Evolutionary conservation across 495 filamentous ascomycete genomes (phyloP).

Genomic region (Neurospora sp.): DNA sequence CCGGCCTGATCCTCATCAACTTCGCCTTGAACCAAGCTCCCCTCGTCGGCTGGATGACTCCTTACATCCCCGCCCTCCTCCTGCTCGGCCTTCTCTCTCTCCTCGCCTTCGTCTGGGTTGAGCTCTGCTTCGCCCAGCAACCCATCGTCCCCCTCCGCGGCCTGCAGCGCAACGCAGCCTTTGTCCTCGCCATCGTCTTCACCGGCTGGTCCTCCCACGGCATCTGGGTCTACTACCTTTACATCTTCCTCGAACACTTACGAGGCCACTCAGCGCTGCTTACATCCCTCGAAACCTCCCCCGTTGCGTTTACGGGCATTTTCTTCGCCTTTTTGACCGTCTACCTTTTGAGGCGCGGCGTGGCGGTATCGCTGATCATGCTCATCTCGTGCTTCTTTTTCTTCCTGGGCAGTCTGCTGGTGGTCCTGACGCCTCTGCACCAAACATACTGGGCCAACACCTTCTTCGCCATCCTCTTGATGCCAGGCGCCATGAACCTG

Average conservation of each 20-base stretch:
- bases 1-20: constrained; percentile 46
- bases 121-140: constrained; percentile 24
- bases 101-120: constrained; percentile 39
- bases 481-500: constrained; percentile 46
- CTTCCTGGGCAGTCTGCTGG: constrained; percentile 30
- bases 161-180: constrained; percentile 38
- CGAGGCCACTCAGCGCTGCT: constrained; percentile 36
- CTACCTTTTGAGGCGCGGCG: constrained; percentile 26
- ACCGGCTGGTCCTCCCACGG: constrained; percentile 52
- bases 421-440: constrained; percentile 33
- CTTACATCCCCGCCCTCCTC: constrained; percentile 41
- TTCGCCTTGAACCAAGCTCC: constrained; percentile 52
- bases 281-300: constrained; percentile 17
- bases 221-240: constrained; percentile 49
- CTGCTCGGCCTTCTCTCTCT: constrained; percentile 43
- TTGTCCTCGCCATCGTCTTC: constrained; percentile 45
- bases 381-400: constrained; percentile 38
- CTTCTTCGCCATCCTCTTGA: constrained; percentile 46
- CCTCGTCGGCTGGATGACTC: constrained; percentile 44
- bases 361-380: constrained; percentile 38
- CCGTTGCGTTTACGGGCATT: constrained; percentile 24
- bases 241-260: constrained; percentile 42
- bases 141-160: constrained; percentile 46
- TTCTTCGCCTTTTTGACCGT: constrained; percentile 32
- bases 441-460: constrained; percentile 51